A percentile compares a stretch with the other conserved stretches of the same genome.
Evolutionary conservation across 257 asterid species (phyloP).

Genomic region (Fraxinus americana): DNA sequence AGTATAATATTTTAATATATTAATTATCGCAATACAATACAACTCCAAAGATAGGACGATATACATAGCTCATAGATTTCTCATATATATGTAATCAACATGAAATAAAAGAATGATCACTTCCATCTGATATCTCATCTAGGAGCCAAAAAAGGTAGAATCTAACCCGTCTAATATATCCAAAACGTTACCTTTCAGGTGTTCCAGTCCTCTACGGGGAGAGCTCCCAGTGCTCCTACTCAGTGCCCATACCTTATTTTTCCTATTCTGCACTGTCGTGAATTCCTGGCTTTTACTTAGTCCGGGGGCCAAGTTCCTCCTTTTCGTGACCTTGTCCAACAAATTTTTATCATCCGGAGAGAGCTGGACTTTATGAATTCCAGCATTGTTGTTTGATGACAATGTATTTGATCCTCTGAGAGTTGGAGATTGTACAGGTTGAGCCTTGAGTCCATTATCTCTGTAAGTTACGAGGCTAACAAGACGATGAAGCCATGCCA

Average conservation of each 20-base stretch:
- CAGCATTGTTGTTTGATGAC: conserved; percentile 7
- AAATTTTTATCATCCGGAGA: conserved; percentile 43
- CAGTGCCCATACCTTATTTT: conserved; percentile 32
- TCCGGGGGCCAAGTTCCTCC: conserved; percentile 38
- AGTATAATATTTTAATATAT: not conserved
- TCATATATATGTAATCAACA: not conserved
- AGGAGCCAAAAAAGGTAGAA: conserved; percentile 33
- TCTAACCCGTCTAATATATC: conserved; percentile 59
- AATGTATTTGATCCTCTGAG: conserved; percentile 30
- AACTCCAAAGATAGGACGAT: conserved; percentile 14
- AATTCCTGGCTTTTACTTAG: conserved; percentile 66
- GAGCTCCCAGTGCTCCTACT: conserved; percentile 62
- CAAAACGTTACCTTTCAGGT: conserved; percentile 43
- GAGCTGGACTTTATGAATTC: conserved; percentile 20
- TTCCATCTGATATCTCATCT: conserved; percentile 14
- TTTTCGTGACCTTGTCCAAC: conserved; percentile 46
- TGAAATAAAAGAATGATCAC: conserved; percentile 27
- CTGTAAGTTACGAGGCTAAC: conserved; percentile 47
- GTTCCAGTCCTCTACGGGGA: conserved; percentile 37
- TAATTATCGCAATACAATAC: not conserved
- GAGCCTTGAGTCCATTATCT: conserved; percentile 37
- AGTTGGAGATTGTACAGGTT: conserved; percentile 38
- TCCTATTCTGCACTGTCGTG: conserved; percentile 28
- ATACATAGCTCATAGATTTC: conserved; percentile 22
- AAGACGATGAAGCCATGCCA: conserved; percentile 63